Conservation (phyloP, 1,284 basidiomycete species). For the Trichosporon asahii region DNA sequence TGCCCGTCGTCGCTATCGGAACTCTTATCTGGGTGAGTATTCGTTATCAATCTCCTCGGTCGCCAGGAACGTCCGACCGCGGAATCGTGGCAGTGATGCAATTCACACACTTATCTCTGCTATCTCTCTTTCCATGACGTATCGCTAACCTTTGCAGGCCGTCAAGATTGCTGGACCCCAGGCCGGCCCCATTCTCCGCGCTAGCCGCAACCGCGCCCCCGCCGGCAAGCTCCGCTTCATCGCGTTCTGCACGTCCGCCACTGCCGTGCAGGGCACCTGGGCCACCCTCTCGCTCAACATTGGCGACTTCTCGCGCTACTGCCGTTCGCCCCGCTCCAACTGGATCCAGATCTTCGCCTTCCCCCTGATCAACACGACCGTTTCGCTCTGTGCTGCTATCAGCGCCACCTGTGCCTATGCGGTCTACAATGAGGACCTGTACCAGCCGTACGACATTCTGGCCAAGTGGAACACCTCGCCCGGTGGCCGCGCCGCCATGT, state of each 20-base stretch:
- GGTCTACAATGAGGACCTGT: conserved; percentile 59
- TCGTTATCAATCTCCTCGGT: conserved; percentile 53
- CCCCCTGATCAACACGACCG: conserved; percentile 60
- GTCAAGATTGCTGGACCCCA: conserved; percentile 36
- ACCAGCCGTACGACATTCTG: conserved; percentile 46
- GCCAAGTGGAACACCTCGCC: conserved; percentile 63
- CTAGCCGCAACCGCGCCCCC: conserved; percentile 27
- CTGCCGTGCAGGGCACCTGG: conserved; percentile 40
- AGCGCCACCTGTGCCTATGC: conserved; percentile 59
- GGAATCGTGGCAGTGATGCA: neutral
- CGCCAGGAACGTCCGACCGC: neutral
- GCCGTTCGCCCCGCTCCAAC: conserved; percentile 41
- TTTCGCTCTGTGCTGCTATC: conserved; percentile 61
- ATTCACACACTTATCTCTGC: neutral
- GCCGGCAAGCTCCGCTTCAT: conserved; percentile 36
- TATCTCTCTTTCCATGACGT: neutral
- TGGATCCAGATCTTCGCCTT: conserved; percentile 67
- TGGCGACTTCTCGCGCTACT: conserved; percentile 58
- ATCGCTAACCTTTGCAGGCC: neutral
- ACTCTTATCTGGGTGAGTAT: conserved; percentile 64
- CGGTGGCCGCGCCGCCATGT: conserved; percentile 63
- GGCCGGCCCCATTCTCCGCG: conserved; percentile 15
- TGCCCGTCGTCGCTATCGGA: conserved; percentile 65
- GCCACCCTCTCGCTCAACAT: conserved; percentile 63
- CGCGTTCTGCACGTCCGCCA: conserved; percentile 41